phyloP scores from a whole-genome alignment of 192 early-diverging fungal species.

The Chytriomyces confervae region DNA sequence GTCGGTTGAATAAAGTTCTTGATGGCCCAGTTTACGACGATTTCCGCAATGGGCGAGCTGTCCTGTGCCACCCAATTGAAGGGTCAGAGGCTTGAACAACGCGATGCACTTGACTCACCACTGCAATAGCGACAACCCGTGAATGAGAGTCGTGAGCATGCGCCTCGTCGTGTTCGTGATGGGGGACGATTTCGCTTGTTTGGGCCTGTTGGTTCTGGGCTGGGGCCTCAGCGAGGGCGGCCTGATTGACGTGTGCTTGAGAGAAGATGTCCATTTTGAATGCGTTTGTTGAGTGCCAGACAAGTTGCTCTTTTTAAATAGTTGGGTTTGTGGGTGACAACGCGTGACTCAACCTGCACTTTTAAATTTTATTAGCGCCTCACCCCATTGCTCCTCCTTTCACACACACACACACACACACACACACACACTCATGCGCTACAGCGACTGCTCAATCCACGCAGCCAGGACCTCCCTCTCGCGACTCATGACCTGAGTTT shows the following conservation, averaged over 20 bases:
- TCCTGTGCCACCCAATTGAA: constrained; percentile 16
- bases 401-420: no score
- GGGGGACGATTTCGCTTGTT: constrained; percentile 16
- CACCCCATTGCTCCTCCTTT: not conserved
- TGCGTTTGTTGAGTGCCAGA: not conserved
- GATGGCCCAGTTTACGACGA: constrained; percentile 45
- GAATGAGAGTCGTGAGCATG: not conserved
- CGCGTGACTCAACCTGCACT: not conserved
- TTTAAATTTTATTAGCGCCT: not conserved
- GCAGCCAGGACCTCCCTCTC: constrained; percentile 27
- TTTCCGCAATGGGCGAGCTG: constrained; percentile 17
- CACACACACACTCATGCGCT: not conserved
- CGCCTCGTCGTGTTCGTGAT: constrained; percentile 24
- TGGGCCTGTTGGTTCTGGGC: not conserved
- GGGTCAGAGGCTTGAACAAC: not conserved
- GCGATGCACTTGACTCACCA: constrained; percentile 7
- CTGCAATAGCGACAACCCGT: constrained; percentile 41
- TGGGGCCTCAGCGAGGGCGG: not conserved
- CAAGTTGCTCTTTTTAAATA: not conserved
- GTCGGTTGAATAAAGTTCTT: constrained; percentile 33
- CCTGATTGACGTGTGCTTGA: constrained; percentile 7
- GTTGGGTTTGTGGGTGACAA: not conserved
- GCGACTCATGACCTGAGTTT: constrained; percentile 8
- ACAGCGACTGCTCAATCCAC: constrained; percentile 4
- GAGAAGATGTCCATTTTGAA: constrained; percentile 16